Evolutionary conservation across 2,329 filamentous ascomycete species (phyloP).

Genomic region (Trichophyton mentagrophytes): DNA sequence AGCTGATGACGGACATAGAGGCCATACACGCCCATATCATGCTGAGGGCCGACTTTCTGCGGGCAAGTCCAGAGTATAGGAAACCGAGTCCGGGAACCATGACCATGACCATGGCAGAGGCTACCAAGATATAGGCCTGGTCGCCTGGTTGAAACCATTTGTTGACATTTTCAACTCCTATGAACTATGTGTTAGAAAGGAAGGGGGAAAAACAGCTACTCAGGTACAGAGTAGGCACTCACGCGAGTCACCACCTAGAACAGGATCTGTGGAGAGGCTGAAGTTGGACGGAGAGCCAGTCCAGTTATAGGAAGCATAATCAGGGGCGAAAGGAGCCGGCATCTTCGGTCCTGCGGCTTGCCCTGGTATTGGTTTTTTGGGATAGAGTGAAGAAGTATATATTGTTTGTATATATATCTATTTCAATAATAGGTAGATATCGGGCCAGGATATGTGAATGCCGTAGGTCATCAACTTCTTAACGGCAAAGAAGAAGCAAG

Average conservation of each 20-base stretch:
- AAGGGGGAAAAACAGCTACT: background rate
- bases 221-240: conserved; percentile 31
- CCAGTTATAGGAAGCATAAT: conserved; percentile 40
- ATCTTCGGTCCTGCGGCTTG: background rate
- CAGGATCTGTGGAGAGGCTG: conserved; percentile 38
- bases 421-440: background rate
- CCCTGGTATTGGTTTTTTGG: background rate
- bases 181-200: background rate
- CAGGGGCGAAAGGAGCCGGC: conserved; percentile 17
- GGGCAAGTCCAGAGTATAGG: conserved; percentile 92
- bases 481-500: background rate
- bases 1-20: conserved; percentile 77
- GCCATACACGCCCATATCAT: conserved; percentile 98
- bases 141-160: conserved; percentile 91
- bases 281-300: conserved; percentile 35
- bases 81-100: conserved; percentile 97
- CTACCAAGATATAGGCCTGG: conserved; percentile 82
- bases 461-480: background rate
- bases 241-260: conserved; percentile 67
- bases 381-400: background rate
- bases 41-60: conserved; percentile 90
- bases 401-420: background rate
- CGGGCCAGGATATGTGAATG: background rate
- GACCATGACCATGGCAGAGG: conserved; percentile 83
- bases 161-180: conserved; percentile 78